Evolutionary conservation across 2,329 filamentous ascomycete species (phyloP).

Genomic region (Ilyonectria sp.): DNA sequence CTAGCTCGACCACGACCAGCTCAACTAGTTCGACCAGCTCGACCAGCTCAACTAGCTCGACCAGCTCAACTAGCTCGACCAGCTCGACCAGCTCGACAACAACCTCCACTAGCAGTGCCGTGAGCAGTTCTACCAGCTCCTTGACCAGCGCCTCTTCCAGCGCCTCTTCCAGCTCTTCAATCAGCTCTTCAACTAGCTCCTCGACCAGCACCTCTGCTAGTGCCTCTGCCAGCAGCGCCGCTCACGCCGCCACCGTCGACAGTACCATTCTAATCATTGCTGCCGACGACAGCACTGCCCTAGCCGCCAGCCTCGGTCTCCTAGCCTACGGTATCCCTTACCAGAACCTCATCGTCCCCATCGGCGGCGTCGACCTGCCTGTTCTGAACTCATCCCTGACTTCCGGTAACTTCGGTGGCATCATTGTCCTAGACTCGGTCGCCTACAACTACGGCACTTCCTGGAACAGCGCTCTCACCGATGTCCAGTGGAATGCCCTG

Average conservation of each 20-base stretch:
- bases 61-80: background rate
- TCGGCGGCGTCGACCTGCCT: conserved; percentile 25
- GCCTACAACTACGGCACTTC: conserved; percentile 30
- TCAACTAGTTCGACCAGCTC: background rate
- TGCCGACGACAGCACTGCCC: conserved; percentile 13
- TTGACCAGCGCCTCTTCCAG: background rate
- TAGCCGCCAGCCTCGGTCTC: conserved; percentile 27
- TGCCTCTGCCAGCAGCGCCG: background rate
- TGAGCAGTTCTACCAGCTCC: too few species aligned
- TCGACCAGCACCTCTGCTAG: background rate
- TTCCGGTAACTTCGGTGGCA: conserved; percentile 28
- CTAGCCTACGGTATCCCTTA: conserved; percentile 35
- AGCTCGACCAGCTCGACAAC: background rate
- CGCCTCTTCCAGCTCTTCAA: background rate
- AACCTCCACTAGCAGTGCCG: background rate
- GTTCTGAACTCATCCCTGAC: conserved; percentile 25
- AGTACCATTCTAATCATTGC: conserved; percentile 26
- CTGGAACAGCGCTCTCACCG: conserved; percentile 35
- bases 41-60: background rate
- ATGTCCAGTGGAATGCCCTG: conserved; percentile 30
- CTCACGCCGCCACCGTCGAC: conserved; percentile 1
- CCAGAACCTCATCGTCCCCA: conserved; percentile 29
- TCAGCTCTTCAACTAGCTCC: background rate
- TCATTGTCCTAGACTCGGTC: conserved; percentile 29
- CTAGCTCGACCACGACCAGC: background rate